Evolutionary conservation across 2,329 filamentous ascomycete genomes (phyloP), one percentile per base, ranked within the genome.

Genomic region (Juglanconis sp.): DNA sequence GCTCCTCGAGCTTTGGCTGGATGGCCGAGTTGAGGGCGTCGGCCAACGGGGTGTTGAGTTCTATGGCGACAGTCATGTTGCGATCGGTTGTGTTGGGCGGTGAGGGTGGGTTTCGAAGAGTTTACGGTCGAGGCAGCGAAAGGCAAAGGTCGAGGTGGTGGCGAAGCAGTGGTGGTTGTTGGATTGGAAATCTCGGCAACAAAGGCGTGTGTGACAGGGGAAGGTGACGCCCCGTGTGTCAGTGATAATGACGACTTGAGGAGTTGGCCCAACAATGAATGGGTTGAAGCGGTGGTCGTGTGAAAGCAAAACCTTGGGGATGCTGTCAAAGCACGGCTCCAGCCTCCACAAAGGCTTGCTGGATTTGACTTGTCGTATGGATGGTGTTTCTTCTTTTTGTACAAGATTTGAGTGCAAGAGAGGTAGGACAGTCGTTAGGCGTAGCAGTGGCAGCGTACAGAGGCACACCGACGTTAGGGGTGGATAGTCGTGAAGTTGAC

Each of bases 1-100:
- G 88, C 76, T 99, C 94, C 61, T 92, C 86, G 60, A 99, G 82
- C 79, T 98, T 98, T 36, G 91, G 89, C 76, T 95, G 91, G 65
- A 98, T 92, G 47, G 88, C 88, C 68, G 82, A 81, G 72, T 89
- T 92, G 57, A 99, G 85, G 65, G 92, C 90, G 67, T 92, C 85
- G 66, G 93, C 93, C 71, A 98, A 81, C 52, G 92, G 91, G 72
- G 93, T 92, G 68, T 90, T 89, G 66, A 90, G 82, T 57, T 84
- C 79, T 65, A 96, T 83, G 72, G 92, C 88, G 75, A 91, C 84
- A 67, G 91, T 81, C 91, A 97, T 97, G 59, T 65, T 81, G 72
- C 56, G n/a, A 53, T 59, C 31, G 46, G 42, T 46, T 53, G 51
- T 11, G 52, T 50, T 40, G 55, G 24, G 17, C 9, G 40, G 51